A percentile compares a stretch with the other conserved stretches of the same genome.
Evolutionary conservation across 495 filamentous ascomycete genomes (phyloP).

Genomic region (Neurospora discreta): DNA sequence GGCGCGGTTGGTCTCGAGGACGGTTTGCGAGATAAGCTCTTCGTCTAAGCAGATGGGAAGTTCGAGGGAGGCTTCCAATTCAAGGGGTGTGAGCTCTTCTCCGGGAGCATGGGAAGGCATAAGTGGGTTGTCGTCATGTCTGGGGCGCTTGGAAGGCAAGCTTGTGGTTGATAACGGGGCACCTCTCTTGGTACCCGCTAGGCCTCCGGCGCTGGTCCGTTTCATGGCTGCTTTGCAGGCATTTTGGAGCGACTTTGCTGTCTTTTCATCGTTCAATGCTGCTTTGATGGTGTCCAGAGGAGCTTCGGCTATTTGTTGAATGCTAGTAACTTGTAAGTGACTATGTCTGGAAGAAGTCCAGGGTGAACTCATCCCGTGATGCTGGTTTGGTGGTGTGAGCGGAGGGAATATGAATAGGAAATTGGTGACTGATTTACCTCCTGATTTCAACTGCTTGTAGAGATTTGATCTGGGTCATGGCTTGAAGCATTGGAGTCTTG

Average conservation of each 20-base stretch:
- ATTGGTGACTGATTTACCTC: slow-evolving; percentile 33
- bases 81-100: slow-evolving; percentile 42
- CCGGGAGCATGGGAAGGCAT: slow-evolving; percentile 8
- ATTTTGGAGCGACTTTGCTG: slow-evolving; percentile 54
- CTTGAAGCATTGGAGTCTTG: slow-evolving; percentile 58
- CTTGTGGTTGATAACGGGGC: slow-evolving; percentile 8
- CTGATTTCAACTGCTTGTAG: slow-evolving; percentile 52
- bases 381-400: neutral
- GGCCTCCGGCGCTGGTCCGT: slow-evolving; percentile 18
- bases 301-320: slow-evolving; percentile 51
- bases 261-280: slow-evolving; percentile 59
- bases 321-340: slow-evolving; percentile 23
- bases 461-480: slow-evolving; percentile 56
- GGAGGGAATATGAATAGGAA: neutral
- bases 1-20: slow-evolving; percentile 64
- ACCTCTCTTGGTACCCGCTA: slow-evolving; percentile 22
- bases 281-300: slow-evolving; percentile 41
- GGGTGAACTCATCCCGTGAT: neutral
- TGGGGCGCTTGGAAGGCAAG: slow-evolving; percentile 32
- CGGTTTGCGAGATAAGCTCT: slow-evolving; percentile 43
- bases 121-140: slow-evolving; percentile 22
- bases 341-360: neutral
- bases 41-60: slow-evolving; percentile 50
- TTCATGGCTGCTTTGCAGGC: slow-evolving; percentile 54
- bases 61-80: slow-evolving; percentile 53